Percentiles rank a stretch among this genome's conserved stretches.
These are phyloP conservation scores for Dryadomyces sulphureus DNA, from an alignment of 2,329 filamentous ascomycete genomes.

Conservation along the genomic window DNA sequence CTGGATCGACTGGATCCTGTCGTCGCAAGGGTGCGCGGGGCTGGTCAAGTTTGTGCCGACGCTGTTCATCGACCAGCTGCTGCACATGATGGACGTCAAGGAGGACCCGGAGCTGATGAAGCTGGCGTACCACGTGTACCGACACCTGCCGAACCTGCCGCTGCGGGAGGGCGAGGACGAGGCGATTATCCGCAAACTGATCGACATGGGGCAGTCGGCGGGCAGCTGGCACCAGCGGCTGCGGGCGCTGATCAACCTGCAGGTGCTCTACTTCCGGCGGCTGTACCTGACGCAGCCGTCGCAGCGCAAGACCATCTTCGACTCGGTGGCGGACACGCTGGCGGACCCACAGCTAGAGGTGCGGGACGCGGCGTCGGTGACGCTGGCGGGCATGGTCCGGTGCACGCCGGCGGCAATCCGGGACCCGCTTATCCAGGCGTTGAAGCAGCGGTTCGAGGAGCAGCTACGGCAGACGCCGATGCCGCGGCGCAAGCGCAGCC, in stretches of 20 bases:
- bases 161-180: slow-evolving; percentile 76
- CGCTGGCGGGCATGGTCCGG: slow-evolving; percentile 91
- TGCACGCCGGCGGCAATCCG: slow-evolving; percentile 77
- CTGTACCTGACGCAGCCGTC: slow-evolving; percentile 68
- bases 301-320: slow-evolving; percentile 70
- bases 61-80: slow-evolving; percentile 75
- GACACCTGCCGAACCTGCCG: slow-evolving; percentile 88
- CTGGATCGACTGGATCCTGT: slow-evolving; percentile 85
- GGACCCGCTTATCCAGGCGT: slow-evolving; percentile 56
- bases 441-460: slow-evolving; percentile 67
- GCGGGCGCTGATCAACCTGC: slow-evolving; percentile 92
- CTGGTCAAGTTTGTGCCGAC: slow-evolving; percentile 83
- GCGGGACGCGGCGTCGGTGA: slow-evolving; percentile 79
- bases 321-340: slow-evolving; percentile 91
- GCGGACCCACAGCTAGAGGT: slow-evolving; percentile 87
- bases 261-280: slow-evolving; percentile 94
- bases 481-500: slow-evolving; percentile 51
- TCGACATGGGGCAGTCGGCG: slow-evolving; percentile 73
- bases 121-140: slow-evolving; percentile 91
- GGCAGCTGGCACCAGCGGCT: slow-evolving; percentile 91
- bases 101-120: slow-evolving; percentile 93
- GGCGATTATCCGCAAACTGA: slow-evolving; percentile 70
- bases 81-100: slow-evolving; percentile 99
- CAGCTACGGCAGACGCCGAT: slow-evolving; percentile 74
- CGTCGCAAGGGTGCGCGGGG: slow-evolving; percentile 83